Evolutionary conservation across 495 filamentous ascomycete genomes (phyloP).

Genomic region (Baudoinia panamericana): DNA sequence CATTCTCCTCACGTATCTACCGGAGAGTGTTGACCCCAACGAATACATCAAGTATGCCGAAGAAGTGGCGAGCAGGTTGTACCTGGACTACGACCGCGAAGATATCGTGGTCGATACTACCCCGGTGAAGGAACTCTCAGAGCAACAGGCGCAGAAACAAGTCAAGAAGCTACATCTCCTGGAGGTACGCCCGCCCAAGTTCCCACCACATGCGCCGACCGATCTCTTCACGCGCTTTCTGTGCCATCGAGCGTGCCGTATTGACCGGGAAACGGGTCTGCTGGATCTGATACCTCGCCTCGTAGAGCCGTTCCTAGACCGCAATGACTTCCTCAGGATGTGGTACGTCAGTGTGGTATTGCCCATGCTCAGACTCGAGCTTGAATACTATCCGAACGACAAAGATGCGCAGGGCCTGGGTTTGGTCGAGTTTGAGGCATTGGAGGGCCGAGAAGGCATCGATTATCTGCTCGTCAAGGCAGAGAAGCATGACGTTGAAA

Average conservation of each 20-base stretch:
- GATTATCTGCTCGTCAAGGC: constrained; percentile 52
- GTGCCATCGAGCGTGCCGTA: constrained; percentile 57
- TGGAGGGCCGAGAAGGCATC: constrained; percentile 51
- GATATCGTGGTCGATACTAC: constrained; percentile 41
- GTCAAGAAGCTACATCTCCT: constrained; percentile 58
- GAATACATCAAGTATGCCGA: constrained; percentile 48
- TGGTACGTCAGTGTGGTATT: constrained; percentile 71
- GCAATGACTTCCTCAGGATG: constrained; percentile 48
- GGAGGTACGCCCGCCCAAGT: constrained; percentile 35
- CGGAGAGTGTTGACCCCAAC: constrained; percentile 56
- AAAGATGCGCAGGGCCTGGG: constrained; percentile 37
- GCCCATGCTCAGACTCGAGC: constrained; percentile 66
- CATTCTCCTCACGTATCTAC: constrained; percentile 73
- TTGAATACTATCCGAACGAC: constrained; percentile 63
- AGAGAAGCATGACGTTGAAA: constrained; percentile 8
- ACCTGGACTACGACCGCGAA: constrained; percentile 27
- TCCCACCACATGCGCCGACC: constrained; percentile 30
- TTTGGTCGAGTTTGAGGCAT: constrained; percentile 37
- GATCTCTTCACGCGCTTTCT: constrained; percentile 59
- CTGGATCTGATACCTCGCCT: constrained; percentile 59
- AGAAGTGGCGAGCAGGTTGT: constrained; percentile 33
- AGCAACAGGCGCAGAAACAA: constrained; percentile 52
- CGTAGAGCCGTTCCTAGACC: constrained; percentile 60
- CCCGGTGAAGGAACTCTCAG: constrained; percentile 47
- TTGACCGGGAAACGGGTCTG: constrained; percentile 68